A percentile compares a stretch with the other conserved stretches of the same genome.
These are phyloP conservation scores for Microthlaspi erraticum DNA, from an alignment of 345 rosid species.

Conservation along the genomic window DNA sequence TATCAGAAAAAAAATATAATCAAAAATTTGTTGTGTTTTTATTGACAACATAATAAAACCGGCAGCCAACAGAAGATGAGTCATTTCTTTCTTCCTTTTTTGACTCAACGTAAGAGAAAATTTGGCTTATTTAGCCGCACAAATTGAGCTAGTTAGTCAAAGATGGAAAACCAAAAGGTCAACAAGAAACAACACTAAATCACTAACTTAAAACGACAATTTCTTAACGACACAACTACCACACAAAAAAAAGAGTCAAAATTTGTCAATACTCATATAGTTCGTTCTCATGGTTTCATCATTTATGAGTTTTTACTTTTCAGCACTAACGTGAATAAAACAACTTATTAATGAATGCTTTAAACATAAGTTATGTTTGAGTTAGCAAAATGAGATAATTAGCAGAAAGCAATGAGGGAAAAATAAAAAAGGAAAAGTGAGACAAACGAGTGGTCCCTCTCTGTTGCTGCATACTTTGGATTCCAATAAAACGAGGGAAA, in stretches of 20 bases:
- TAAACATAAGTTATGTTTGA: no score
- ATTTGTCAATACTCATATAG: neutral
- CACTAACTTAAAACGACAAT: neutral
- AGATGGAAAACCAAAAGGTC: slow-evolving; percentile 11
- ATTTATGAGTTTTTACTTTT: slow-evolving; percentile 15
- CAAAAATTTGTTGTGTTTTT: slow-evolving; percentile 20
- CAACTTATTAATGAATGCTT: neutral
- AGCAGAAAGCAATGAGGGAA: slow-evolving; percentile 28
- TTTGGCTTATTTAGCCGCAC: slow-evolving; percentile 19
- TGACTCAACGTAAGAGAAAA: slow-evolving; percentile 29
- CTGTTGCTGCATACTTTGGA: slow-evolving; percentile 13
- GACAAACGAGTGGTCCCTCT: slow-evolving; percentile 37
- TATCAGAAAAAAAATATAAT: neutral
- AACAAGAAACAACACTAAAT: neutral
- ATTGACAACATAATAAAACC: slow-evolving; percentile 17
- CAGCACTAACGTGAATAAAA: neutral
- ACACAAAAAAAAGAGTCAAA: slow-evolving; percentile 21
- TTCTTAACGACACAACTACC: slow-evolving; percentile 20
- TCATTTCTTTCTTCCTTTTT: slow-evolving; percentile 3
- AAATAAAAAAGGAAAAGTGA: slow-evolving; percentile 10
- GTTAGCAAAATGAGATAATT: slow-evolving; percentile 26
- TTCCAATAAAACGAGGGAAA: slow-evolving; percentile 11
- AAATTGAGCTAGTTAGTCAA: slow-evolving; percentile 20
- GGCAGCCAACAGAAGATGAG: slow-evolving; percentile 24
- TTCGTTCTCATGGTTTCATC: slow-evolving; percentile 3